These are phyloP conservation scores for Geotrichum macrosporum DNA, from an alignment of 1,139 yeast genomes.

Conservation along the genomic window DNA sequence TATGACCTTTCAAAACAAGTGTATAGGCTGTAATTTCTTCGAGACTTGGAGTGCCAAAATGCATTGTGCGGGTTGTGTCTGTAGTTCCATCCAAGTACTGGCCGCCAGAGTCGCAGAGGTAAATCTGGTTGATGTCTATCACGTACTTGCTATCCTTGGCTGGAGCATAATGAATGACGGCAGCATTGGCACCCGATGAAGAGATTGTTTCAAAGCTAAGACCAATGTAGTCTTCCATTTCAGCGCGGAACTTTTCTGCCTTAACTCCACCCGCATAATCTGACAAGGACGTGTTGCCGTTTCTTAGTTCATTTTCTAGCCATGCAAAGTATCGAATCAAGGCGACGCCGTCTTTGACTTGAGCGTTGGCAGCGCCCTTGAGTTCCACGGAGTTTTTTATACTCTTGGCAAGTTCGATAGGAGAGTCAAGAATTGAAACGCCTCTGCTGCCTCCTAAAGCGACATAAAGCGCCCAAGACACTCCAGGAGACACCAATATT, in stretches of 20 bases:
- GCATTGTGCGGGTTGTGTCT: conserved; percentile 93
- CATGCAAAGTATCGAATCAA: conserved; percentile 75
- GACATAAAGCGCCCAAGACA: conserved; percentile 79
- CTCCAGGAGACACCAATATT: conserved; percentile 57
- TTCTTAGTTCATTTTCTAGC: conserved; percentile 63
- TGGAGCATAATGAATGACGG: conserved; percentile 91
- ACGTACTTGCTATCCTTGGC: conserved; percentile 53
- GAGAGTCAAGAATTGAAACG: conserved; percentile 49
- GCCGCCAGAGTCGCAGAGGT: conserved; percentile 88
- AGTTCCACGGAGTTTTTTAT: conserved; percentile 72
- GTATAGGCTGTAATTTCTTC: conserved; percentile 70
- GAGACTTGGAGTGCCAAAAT: conserved; percentile 68
- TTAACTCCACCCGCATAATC: conserved; percentile 78
- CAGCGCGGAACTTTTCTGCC: conserved; percentile 55
- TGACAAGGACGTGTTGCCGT: conserved; percentile 53
- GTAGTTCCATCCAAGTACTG: conserved; percentile 95
- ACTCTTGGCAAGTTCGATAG: conserved; percentile 68
- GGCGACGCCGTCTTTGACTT: conserved; percentile 86
- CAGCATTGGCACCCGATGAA: conserved; percentile 89
- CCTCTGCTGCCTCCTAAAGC: conserved; percentile 44
- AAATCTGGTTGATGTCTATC: conserved; percentile 72
- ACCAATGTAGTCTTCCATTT: conserved; percentile 59
- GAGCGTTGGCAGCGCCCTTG: conserved; percentile 70
- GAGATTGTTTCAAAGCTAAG: conserved; percentile 90
- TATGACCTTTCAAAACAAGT: conserved; percentile 84